Evolutionary conservation across 306 rosid genomes (phyloP).

Genomic region (Hylodesmum podocarpum): DNA sequence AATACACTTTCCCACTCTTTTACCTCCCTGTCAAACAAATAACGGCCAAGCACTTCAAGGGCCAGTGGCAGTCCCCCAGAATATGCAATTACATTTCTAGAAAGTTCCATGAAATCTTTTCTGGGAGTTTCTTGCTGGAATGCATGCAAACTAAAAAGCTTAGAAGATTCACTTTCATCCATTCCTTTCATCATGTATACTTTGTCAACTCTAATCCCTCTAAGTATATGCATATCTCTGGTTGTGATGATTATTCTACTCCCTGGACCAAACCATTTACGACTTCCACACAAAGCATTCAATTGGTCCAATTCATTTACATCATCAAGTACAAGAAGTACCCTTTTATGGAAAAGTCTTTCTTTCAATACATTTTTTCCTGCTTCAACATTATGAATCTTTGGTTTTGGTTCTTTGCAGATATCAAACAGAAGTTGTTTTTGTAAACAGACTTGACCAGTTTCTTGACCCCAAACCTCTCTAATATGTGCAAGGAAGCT

Average conservation of each 20-base stretch:
- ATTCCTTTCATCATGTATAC: not conserved
- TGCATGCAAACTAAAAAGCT: not conserved
- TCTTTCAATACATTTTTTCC: not conserved
- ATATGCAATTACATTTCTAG: not conserved
- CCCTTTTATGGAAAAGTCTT: not conserved
- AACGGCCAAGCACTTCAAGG: not conserved
- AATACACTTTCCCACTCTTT: not conserved
- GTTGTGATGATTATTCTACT: conserved; percentile 28
- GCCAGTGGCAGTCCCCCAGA: conserved; percentile 18
- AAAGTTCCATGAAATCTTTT: not conserved
- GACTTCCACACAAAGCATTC: conserved; percentile 15
- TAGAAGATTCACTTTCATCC: not conserved
- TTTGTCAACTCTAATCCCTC: not conserved
- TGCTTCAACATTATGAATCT: not conserved
- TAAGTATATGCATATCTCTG: not conserved
- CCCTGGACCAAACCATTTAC: conserved; percentile 1
- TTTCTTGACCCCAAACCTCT: not conserved
- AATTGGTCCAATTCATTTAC: not conserved
- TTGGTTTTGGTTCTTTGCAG: not conserved
- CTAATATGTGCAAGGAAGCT: not conserved
- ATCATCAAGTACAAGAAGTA: conserved; percentile 26
- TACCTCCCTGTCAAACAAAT: not conserved
- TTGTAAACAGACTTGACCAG: not conserved
- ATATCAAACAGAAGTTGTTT: not conserved
- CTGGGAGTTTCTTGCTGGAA: not conserved